Evolutionary conservation across 2,329 filamentous ascomycete genomes (phyloP).

Genomic region (Drechmeria coniospora): DNA sequence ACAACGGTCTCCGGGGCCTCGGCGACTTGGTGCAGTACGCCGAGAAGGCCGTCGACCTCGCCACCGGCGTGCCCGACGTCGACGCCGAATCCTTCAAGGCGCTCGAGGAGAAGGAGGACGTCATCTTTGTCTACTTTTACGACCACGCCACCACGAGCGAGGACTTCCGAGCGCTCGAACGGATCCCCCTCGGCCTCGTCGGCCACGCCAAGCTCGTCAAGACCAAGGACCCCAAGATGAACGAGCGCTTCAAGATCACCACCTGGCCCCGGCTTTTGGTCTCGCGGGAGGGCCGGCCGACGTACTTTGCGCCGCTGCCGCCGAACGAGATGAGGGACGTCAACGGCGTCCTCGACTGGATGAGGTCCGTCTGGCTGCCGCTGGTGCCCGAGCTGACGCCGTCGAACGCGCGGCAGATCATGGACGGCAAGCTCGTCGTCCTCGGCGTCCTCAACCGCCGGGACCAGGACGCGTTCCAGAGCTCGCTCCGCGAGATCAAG

Average conservation of each 20-base stretch:
- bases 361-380: constrained; percentile 90
- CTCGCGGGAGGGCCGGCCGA: constrained; percentile 73
- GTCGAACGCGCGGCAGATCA: constrained; percentile 82
- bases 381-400: constrained; percentile 89
- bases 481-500: constrained; percentile 80
- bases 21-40: constrained; percentile 82
- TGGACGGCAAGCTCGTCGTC: constrained; percentile 90
- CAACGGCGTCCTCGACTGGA: constrained; percentile 67
- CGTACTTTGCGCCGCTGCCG: constrained; percentile 75
- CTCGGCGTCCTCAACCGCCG: constrained; percentile 74
- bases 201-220: constrained; percentile 88
- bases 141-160: constrained; percentile 87
- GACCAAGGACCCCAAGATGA: constrained; percentile 63
- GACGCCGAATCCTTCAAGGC: constrained; percentile 61
- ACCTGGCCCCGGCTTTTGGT: constrained; percentile 93
- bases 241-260: constrained; percentile 79
- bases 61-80: constrained; percentile 65
- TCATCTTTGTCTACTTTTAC: constrained; percentile 96
- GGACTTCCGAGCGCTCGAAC: constrained; percentile 78
- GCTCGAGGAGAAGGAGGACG: constrained; percentile 83
- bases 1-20: constrained; percentile 77
- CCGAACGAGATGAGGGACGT: constrained; percentile 88
- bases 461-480: constrained; percentile 61
- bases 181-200: constrained; percentile 73
- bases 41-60: constrained; percentile 68